Percentiles rank a stretch among this genome's conserved stretches.
Evolutionary conservation across 2,329 filamentous ascomycete species (phyloP).

Genomic region (Fusarium staphyleae): DNA sequence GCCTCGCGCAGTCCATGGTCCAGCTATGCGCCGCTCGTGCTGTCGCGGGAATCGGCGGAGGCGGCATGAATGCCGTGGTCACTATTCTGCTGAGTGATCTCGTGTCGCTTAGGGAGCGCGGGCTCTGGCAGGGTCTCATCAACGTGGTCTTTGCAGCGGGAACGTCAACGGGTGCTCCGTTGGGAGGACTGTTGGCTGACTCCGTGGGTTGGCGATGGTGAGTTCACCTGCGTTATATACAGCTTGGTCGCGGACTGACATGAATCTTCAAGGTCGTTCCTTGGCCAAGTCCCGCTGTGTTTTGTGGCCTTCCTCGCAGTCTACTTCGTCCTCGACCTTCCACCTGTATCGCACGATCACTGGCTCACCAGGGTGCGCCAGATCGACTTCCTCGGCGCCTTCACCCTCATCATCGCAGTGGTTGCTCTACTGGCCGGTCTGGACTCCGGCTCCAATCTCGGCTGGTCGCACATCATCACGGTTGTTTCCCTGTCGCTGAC

Average conservation of each 20-base stretch:
- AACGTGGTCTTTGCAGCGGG: constrained; percentile 76
- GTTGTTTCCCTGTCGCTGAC: constrained; percentile 64
- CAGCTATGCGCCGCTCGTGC: constrained; percentile 70
- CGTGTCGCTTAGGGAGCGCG: constrained; percentile 71
- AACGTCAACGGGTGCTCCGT: constrained; percentile 71
- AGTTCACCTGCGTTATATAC: constrained; percentile 27
- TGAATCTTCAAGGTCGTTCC: constrained; percentile 64
- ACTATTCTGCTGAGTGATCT: constrained; percentile 73
- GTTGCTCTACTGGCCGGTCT: constrained; percentile 72
- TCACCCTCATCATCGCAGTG: constrained; percentile 70
- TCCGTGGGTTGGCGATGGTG: constrained; percentile 78
- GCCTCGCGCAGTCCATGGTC: constrained; percentile 67
- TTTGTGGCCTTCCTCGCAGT: constrained; percentile 70
- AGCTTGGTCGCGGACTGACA: not conserved
- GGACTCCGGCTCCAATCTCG: constrained; percentile 75
- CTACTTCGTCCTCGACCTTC: constrained; percentile 67
- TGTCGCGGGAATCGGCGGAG: constrained; percentile 66
- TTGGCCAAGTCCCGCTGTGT: constrained; percentile 74
- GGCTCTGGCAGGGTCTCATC: constrained; percentile 75
- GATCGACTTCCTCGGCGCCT: constrained; percentile 77
- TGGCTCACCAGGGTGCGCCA: constrained; percentile 71
- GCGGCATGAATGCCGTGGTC: constrained; percentile 74
- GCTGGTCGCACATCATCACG: constrained; percentile 68
- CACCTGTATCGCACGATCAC: constrained; percentile 65
- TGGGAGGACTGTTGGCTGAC: constrained; percentile 76